A percentile compares a stretch with the other conserved stretches of the same genome.
phyloP scores from a whole-genome alignment of 768 basidiomycete species.

The Auricularia sp. region DNA sequence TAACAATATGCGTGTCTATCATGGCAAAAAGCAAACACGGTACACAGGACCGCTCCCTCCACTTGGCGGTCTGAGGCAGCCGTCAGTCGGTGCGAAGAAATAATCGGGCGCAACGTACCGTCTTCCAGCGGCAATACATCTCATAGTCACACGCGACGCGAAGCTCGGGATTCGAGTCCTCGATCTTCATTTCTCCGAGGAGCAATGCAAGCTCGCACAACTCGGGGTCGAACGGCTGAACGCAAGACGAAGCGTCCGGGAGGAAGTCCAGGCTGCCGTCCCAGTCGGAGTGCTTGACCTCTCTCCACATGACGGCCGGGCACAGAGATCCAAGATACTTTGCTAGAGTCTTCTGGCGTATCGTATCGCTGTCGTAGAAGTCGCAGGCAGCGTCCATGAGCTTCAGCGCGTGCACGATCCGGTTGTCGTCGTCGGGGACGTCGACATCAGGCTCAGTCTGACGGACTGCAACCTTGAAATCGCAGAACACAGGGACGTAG shows the following conservation, averaged over 20 bases:
- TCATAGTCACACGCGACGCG: not conserved
- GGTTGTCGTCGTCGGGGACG: not conserved
- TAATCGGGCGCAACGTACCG: not conserved
- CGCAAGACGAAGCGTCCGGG: not conserved
- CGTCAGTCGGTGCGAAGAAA: not conserved
- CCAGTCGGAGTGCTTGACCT: not conserved
- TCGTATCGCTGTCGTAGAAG: not conserved
- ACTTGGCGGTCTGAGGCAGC: not conserved
- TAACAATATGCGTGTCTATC: not conserved
- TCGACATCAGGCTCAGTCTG: not conserved
- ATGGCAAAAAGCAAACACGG: not conserved
- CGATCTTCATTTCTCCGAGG: not conserved
- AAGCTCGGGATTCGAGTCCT: not conserved
- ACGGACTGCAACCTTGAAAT: not conserved
- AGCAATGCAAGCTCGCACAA: not conserved
- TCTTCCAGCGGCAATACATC: not conserved
- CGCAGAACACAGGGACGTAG: not conserved
- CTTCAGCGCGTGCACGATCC: not conserved
- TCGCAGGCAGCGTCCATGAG: not conserved
- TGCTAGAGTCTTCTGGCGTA: not conserved
- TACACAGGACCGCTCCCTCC: not conserved
- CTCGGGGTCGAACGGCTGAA: not conserved
- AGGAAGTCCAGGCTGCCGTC: not conserved
- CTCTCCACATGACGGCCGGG: not conserved
- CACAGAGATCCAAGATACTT: not conserved